Percentiles rank a stretch among this genome's conserved stretches.
These are phyloP conservation scores for Pelargonium citronellum DNA, from an alignment of 441 rosid genomes.

Conservation along the genomic window DNA sequence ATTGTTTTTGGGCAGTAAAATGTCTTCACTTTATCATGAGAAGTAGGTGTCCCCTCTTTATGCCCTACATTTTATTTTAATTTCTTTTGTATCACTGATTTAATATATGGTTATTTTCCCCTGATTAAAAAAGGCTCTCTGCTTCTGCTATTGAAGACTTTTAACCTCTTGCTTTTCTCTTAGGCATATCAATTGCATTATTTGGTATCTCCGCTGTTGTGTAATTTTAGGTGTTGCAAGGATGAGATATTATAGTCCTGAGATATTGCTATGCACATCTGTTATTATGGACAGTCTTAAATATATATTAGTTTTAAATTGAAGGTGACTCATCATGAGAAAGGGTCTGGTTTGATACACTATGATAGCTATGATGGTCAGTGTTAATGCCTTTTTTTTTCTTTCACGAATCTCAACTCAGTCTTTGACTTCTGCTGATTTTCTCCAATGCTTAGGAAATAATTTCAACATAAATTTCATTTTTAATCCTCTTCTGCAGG, in stretches of 20 bases:
- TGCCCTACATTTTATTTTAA: too few relatives aligned
- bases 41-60: too few relatives aligned
- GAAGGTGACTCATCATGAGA: neutral
- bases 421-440: neutral
- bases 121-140: too few relatives aligned
- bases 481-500: constrained; percentile 36
- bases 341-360: neutral
- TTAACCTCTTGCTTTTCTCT: neutral
- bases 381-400: neutral
- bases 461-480: neutral
- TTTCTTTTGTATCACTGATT: too few relatives aligned
- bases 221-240: neutral
- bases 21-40: too few relatives aligned
- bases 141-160: neutral
- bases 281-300: too few relatives aligned
- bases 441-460: neutral
- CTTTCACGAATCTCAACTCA: neutral
- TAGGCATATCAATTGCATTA: neutral
- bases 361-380: too few relatives aligned
- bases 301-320: too few relatives aligned
- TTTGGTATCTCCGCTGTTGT: neutral
- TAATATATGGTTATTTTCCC: too few relatives aligned
- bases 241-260: neutral
- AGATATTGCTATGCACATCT: neutral
- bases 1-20: too few relatives aligned